phyloP scores from a whole-genome alignment of 2,329 filamentous ascomycete species.

The Chaetomiaceae sp. region DNA sequence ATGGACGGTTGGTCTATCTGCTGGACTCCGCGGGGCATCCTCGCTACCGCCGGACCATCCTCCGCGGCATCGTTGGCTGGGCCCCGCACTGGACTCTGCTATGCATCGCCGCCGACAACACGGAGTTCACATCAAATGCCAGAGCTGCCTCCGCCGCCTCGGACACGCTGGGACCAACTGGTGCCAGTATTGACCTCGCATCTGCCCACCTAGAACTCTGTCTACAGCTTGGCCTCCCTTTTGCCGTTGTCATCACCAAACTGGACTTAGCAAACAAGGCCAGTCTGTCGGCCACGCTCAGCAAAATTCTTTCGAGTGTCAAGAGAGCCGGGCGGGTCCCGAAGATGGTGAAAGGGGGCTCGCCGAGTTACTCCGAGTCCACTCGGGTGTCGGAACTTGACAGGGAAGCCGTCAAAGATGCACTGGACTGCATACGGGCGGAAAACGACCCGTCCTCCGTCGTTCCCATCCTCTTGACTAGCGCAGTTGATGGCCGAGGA shows the following conservation, averaged over 20 bases:
- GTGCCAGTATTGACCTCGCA: slow-evolving; percentile 63
- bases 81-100: slow-evolving; percentile 89
- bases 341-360: slow-evolving; percentile 60
- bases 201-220: slow-evolving; percentile 81
- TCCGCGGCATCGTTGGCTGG: slow-evolving; percentile 91
- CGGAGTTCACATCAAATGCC: slow-evolving; percentile 39
- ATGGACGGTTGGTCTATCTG: slow-evolving; percentile 76
- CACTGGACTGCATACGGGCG: slow-evolving; percentile 47
- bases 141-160: slow-evolving; percentile 46
- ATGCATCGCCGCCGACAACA: slow-evolving; percentile 77
- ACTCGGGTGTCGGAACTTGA: slow-evolving; percentile 53
- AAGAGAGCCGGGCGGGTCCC: slow-evolving; percentile 73
- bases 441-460: slow-evolving; percentile 41
- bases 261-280: slow-evolving; percentile 75
- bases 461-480: slow-evolving; percentile 84
- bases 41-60: slow-evolving; percentile 80
- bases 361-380: slow-evolving; percentile 46
- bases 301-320: slow-evolving; percentile 68
- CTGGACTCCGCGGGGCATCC: slow-evolving; percentile 91
- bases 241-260: slow-evolving; percentile 85
- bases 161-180: slow-evolving; percentile 46
- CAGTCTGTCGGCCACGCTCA: slow-evolving; percentile 64
- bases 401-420: slow-evolving; percentile 50
- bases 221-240: slow-evolving; percentile 69
- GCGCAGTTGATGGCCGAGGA: slow-evolving; percentile 77